These are phyloP conservation scores for Geosmithia putterillii DNA, from an alignment of 2,329 filamentous ascomycete species.

Conservation along the genomic window DNA sequence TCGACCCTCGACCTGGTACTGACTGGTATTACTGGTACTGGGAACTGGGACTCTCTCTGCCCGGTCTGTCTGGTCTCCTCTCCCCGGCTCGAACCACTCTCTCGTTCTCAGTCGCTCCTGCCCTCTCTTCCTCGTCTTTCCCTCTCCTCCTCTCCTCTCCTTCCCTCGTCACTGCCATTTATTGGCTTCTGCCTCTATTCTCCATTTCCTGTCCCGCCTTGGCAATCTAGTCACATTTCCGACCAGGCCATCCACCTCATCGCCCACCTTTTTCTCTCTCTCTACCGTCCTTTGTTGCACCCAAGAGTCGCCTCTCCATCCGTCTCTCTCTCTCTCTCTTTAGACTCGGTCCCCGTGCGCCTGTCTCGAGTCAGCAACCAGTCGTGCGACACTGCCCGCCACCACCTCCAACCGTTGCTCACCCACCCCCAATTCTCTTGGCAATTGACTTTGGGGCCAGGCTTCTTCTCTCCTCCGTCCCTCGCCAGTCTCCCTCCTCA, in stretches of 20 bases:
- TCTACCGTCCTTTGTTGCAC: not conserved
- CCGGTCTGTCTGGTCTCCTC: not conserved
- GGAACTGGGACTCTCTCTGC: too few relatives aligned
- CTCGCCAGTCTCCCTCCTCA: too few relatives aligned
- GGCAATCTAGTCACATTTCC: too few relatives aligned
- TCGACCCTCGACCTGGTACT: too few relatives aligned
- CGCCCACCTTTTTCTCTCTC: not conserved
- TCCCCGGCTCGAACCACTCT: too few relatives aligned
- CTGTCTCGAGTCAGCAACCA: not conserved
- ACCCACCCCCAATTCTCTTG: not conserved
- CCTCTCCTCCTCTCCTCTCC: not conserved
- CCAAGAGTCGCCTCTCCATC: slow-evolving; percentile 1
- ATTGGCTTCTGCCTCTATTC: not conserved
- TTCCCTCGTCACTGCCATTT: not conserved
- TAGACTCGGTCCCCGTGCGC: too few relatives aligned
- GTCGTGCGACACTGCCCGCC: not conserved
- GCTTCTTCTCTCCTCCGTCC: not conserved
- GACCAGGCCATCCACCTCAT: too few relatives aligned
- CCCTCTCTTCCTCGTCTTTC: not conserved
- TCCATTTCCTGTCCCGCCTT: not conserved
- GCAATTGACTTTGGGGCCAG: not conserved
- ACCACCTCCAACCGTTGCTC: not conserved
- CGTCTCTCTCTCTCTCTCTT: not conserved
- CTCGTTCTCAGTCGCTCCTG: not conserved
- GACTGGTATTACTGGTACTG: too few relatives aligned